Evolutionary conservation across 2,329 filamentous ascomycete species (phyloP).

Genomic region (Beauveria brongniartii): DNA sequence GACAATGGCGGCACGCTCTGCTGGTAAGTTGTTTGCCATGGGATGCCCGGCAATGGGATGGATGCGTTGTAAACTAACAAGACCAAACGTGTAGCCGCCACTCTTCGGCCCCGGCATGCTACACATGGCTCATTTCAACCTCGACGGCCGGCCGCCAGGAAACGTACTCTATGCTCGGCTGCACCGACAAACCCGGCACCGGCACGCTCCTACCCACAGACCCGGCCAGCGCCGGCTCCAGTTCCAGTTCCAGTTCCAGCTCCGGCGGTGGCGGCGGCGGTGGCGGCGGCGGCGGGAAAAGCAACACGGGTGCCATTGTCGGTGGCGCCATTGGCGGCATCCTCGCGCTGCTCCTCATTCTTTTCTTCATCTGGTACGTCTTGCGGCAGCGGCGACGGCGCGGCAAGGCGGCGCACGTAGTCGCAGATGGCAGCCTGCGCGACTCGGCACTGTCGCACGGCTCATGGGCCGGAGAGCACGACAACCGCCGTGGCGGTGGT

Average conservation of each 20-base stretch:
- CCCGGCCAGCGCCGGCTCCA: background rate
- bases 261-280: background rate
- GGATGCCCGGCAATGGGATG: background rate
- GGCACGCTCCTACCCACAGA: slow-evolving; percentile 1
- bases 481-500: background rate
- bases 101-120: slow-evolving; percentile 1
- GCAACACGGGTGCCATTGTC: background rate
- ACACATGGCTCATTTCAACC: slow-evolving; percentile 3
- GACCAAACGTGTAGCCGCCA: background rate
- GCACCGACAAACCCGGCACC: slow-evolving; percentile 4
- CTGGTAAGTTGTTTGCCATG: background rate
- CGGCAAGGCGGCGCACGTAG: background rate
- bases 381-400: background rate
- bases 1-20: background rate
- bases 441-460: background rate
- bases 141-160: background rate
- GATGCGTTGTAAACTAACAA: background rate
- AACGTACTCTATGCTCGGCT: slow-evolving; percentile 3
- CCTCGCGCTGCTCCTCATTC: background rate
- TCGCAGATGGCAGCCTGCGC: background rate
- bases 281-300: background rate
- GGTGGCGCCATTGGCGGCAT: background rate
- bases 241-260: background rate
- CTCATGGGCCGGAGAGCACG: background rate
- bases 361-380: background rate